Evolutionary conservation across 352 stramenopile species (phyloP).

Genomic region (Pythium phragmiticola): DNA sequence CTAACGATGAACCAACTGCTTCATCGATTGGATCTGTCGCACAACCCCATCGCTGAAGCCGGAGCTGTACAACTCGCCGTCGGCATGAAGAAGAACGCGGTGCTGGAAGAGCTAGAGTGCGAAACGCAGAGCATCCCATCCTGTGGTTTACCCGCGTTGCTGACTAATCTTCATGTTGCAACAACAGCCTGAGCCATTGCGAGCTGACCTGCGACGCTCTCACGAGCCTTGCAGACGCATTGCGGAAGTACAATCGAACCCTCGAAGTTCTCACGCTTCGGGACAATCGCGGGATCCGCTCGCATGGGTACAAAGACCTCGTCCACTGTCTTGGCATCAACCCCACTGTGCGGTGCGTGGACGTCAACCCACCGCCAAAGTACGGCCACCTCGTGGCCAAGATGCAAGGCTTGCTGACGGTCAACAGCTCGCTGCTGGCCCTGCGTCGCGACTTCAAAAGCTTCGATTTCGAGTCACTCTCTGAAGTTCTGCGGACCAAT

Average conservation of each 20-base stretch:
- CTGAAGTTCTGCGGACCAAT: constrained; percentile 50
- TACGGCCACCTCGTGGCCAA: constrained; percentile 34
- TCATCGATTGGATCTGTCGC: constrained; percentile 34
- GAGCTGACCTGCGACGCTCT: constrained; percentile 49
- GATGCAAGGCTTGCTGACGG: constrained; percentile 35
- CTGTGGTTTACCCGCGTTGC: background rate
- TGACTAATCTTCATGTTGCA: background rate
- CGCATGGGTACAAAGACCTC: constrained; percentile 42
- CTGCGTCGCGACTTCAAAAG: constrained; percentile 30
- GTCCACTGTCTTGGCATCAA: constrained; percentile 48
- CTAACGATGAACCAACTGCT: constrained; percentile 55
- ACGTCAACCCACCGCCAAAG: constrained; percentile 30
- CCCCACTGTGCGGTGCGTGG: constrained; percentile 31
- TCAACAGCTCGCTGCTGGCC: constrained; percentile 39
- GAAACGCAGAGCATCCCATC: background rate
- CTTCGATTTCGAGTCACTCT: constrained; percentile 39
- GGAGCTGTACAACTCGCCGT: constrained; percentile 40
- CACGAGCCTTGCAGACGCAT: constrained; percentile 25
- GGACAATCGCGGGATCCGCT: constrained; percentile 46
- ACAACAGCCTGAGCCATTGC: constrained; percentile 37
- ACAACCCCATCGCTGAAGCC: constrained; percentile 52
- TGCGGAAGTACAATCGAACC: constrained; percentile 52
- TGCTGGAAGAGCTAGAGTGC: constrained; percentile 46
- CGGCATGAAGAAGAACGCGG: constrained; percentile 55
- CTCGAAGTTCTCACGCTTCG: constrained; percentile 42